Conservation (phyloP, 2,329 filamentous ascomycete species). For the Phialocephala subalpina region DNA sequence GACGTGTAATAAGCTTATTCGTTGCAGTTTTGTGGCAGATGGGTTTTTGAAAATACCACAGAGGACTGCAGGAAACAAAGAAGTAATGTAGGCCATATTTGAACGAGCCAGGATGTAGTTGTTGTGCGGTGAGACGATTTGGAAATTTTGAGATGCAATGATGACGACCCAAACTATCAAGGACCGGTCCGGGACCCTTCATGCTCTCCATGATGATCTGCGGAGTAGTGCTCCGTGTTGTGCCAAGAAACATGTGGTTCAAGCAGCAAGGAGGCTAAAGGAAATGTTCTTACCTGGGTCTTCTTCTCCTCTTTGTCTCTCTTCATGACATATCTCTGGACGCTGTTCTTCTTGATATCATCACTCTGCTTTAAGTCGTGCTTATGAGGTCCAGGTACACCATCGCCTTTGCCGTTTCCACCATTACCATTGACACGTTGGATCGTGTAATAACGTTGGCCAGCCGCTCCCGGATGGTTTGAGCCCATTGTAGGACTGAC, state of each 20-base stretch:
- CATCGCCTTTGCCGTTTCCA: slow-evolving; percentile 75
- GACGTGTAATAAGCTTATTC: slow-evolving; percentile 36
- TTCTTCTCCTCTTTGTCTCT: slow-evolving; percentile 73
- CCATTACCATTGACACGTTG: slow-evolving; percentile 82
- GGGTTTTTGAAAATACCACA: slow-evolving; percentile 16
- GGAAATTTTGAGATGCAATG: not conserved
- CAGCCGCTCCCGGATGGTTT: slow-evolving; percentile 55
- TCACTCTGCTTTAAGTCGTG: slow-evolving; percentile 79
- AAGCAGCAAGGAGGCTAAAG: slow-evolving; percentile 6
- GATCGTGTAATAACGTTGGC: slow-evolving; percentile 74
- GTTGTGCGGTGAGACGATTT: not conserved
- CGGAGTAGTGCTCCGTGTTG: not conserved
- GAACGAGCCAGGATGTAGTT: slow-evolving; percentile 5
- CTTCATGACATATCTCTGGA: slow-evolving; percentile 70
- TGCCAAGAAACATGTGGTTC: slow-evolving; percentile 14
- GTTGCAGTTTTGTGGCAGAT: not conserved
- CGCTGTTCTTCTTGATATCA: slow-evolving; percentile 82
- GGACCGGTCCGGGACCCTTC: not conserved
- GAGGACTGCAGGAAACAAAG: slow-evolving; percentile 4
- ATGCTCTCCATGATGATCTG: slow-evolving; percentile 17
- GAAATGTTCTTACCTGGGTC: slow-evolving; percentile 54
- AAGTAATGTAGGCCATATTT: slow-evolving; percentile 14
- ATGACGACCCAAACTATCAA: slow-evolving; percentile 4
- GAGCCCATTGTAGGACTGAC: slow-evolving; percentile 49
- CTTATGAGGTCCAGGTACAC: slow-evolving; percentile 75